phyloP scores from a whole-genome alignment of 2,329 filamentous ascomycete species.

The Nigrospora oryzae region DNA sequence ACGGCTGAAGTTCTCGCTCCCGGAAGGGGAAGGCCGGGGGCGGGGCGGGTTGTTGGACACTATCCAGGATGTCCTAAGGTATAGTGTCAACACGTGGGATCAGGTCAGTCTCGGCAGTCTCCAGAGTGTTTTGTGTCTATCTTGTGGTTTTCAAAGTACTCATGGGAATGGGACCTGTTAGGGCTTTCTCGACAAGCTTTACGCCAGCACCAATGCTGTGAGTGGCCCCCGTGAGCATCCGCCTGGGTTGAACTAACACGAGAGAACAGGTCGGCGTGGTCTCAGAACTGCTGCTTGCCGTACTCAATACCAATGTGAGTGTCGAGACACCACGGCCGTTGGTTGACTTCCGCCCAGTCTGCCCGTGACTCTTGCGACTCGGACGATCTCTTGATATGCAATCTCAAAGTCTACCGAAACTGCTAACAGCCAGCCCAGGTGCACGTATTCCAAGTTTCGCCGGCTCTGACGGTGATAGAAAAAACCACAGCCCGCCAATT shows the following conservation, averaged over 20 bases:
- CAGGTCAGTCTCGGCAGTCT: constrained; percentile 31
- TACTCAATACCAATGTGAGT: constrained; percentile 80
- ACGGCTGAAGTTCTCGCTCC: constrained; percentile 50
- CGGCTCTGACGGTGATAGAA: constrained; percentile 78
- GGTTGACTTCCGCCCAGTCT: no score
- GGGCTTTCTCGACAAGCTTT: constrained; percentile 92
- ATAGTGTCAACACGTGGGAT: constrained; percentile 98
- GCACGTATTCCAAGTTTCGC: constrained; percentile 91
- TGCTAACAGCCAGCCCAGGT: constrained; percentile 33
- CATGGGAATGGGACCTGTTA: no score
- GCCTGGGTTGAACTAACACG: no score
- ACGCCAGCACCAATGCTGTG: constrained; percentile 79
- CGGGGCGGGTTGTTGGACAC: constrained; percentile 67
- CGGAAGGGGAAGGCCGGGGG: constrained; percentile 45
- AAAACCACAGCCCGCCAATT: constrained; percentile 69
- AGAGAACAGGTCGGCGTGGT: constrained; percentile 61
- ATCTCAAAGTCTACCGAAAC: neutral
- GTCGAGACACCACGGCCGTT: no score
- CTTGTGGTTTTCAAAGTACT: no score
- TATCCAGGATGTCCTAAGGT: constrained; percentile 63
- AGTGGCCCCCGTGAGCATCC: constrained; percentile 13
- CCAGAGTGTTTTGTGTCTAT: no score
- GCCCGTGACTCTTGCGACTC: no score
- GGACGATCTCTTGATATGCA: no score
- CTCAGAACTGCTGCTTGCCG: constrained; percentile 74